Percentiles rank a stretch among this genome's conserved stretches.
Evolutionary conservation across 2,329 filamentous ascomycete genomes (phyloP).

Genomic region (Scedosporium dehoogii): DNA sequence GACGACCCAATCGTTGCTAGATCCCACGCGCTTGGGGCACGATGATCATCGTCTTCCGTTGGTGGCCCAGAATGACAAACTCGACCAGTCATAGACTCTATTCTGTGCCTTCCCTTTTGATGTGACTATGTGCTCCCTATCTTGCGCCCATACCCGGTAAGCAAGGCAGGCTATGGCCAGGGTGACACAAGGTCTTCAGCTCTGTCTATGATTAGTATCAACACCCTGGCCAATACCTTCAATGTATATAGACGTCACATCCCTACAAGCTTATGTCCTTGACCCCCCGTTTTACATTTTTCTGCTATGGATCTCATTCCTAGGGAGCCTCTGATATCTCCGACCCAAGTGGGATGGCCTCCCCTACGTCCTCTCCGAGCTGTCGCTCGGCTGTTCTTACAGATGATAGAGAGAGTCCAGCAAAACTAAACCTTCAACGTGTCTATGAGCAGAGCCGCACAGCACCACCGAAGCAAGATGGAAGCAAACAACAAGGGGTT

Average conservation of each 20-base stretch:
- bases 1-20: background rate
- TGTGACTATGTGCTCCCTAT: slow-evolving; percentile 4
- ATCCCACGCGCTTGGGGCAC: background rate
- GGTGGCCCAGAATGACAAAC: background rate
- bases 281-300: background rate
- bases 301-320: background rate
- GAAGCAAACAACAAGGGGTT: slow-evolving; percentile 35
- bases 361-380: background rate
- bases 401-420: slow-evolving; percentile 20
- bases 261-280: background rate
- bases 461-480: slow-evolving; percentile 36
- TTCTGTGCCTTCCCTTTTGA: slow-evolving; percentile 1
- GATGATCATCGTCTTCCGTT: background rate
- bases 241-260: background rate
- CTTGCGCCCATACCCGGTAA: background rate
- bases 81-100: background rate
- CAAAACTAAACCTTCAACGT: slow-evolving; percentile 54
- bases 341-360: slow-evolving; percentile 1
- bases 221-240: background rate
- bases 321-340: background rate
- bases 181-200: slow-evolving; percentile 5
- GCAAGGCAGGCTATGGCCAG: background rate
- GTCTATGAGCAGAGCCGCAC: slow-evolving; percentile 51
- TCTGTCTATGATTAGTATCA: background rate
- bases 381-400: background rate